phyloP scores from a whole-genome alignment of 1,139 yeast genomes.

The Yueomyces sp. region DNA sequence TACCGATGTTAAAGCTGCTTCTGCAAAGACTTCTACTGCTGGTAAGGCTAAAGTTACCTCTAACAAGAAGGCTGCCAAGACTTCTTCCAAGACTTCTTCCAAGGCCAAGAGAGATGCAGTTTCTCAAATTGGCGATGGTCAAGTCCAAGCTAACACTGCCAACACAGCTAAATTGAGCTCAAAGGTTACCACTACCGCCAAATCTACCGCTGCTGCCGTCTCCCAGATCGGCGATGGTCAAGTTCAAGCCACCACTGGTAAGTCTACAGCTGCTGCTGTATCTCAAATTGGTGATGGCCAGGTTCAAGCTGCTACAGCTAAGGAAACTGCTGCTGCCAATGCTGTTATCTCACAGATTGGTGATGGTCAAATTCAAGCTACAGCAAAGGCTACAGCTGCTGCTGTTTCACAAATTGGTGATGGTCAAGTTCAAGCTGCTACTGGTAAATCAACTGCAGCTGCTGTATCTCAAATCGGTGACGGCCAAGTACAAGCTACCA shows the following conservation, averaged over 20 bases:
- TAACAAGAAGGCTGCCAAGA: constrained; percentile 30
- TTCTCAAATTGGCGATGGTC: constrained; percentile 3
- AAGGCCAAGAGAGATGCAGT: constrained; percentile 1
- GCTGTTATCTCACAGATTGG: constrained; percentile 3
- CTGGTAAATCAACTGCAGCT: not conserved
- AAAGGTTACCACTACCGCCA: not conserved
- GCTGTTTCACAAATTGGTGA: not conserved
- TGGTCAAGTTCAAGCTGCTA: not conserved
- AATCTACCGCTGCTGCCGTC: constrained; percentile 3
- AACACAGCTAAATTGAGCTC: too few species aligned
- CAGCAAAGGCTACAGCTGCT: constrained; percentile 1
- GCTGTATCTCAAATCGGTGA: constrained; percentile 27
- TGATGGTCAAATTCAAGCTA: constrained; percentile 5
- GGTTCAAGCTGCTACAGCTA: constrained; percentile 3
- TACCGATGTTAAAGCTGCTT: constrained; percentile 2
- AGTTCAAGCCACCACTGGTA: constrained; percentile 1
- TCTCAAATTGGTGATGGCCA: constrained; percentile 4
- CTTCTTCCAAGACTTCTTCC: constrained; percentile 1
- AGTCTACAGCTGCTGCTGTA: not conserved
- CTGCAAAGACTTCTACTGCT: constrained; percentile 2
- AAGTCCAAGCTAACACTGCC: not conserved
- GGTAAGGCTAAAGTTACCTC: constrained; percentile 23
- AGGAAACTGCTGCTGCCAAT: constrained; percentile 1
- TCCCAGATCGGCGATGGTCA: constrained; percentile 4
- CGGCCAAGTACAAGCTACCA: constrained; percentile 1